Evolutionary conservation across 192 early-diverging fungal species (phyloP).

Genomic region (Paraglomus occultum): DNA sequence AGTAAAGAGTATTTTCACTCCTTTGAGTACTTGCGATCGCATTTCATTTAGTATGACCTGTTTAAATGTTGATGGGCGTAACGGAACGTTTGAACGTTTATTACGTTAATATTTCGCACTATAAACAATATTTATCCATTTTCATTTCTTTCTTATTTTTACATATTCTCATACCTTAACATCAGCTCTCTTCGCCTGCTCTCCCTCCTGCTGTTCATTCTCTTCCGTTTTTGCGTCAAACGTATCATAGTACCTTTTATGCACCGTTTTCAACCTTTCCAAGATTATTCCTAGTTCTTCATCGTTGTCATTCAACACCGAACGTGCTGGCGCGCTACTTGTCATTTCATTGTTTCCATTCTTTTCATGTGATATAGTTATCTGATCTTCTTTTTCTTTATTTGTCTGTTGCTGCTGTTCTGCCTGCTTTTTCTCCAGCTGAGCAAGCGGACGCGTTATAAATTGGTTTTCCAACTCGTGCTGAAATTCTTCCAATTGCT

Average conservation of each 20-base stretch:
- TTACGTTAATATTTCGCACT: neutral
- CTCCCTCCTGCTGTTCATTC: neutral
- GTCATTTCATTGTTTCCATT: neutral
- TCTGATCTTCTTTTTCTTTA: constrained; percentile 31
- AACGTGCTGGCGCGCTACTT: constrained; percentile 35
- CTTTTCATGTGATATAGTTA: neutral
- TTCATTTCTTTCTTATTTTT: neutral
- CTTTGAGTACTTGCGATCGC: constrained; percentile 63
- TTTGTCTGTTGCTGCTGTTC: constrained; percentile 22
- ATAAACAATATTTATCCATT: neutral
- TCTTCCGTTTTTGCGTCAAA: constrained; percentile 32
- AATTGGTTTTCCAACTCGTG: constrained; percentile 17
- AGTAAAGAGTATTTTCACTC: constrained; percentile 73
- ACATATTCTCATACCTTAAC: constrained; percentile 37
- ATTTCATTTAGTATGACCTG: constrained; percentile 58
- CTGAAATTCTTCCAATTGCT: constrained; percentile 11
- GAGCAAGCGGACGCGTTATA: constrained; percentile 27
- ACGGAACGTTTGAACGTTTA: constrained; percentile 20
- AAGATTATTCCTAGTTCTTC: constrained; percentile 53
- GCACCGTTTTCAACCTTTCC: constrained; percentile 60
- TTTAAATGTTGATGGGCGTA: constrained; percentile 14
- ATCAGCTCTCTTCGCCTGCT: constrained; percentile 30
- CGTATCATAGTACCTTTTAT: constrained; percentile 63
- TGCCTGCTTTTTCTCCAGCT: constrained; percentile 15
- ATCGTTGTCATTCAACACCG: constrained; percentile 58